A percentile compares a stretch with the other conserved stretches of the same genome.
Evolutionary conservation across 148 eudicot species (phyloP).

Genomic region (Amaranthus palmeri): DNA sequence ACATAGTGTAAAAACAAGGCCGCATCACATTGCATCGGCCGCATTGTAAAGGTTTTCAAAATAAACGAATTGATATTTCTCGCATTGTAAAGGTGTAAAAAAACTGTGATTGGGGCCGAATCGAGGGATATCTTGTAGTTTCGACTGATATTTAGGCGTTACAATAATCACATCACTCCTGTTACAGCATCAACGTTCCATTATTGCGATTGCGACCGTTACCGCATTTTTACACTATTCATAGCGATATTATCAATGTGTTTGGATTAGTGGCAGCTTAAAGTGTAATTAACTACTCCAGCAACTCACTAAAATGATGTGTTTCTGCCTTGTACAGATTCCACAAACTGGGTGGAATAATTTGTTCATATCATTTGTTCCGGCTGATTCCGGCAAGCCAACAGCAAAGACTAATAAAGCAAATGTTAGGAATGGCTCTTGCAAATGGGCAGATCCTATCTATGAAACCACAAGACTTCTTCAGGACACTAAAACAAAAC

Average conservation of each 20-base stretch:
- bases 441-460: conserved; percentile 98
- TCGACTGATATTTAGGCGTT: too few relatives aligned
- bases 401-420: conserved; percentile 91
- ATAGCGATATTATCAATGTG: background rate
- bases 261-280: background rate
- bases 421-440: conserved; percentile 87
- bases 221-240: too few relatives aligned
- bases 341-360: conserved; percentile 94
- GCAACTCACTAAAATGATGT: background rate
- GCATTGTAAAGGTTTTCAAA: too few relatives aligned
- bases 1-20: background rate
- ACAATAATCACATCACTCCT: too few relatives aligned
- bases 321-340: conserved; percentile 46
- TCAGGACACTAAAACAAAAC: conserved; percentile 71
- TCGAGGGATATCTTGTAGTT: too few relatives aligned
- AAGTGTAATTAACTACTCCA: background rate
- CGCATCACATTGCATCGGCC: too few relatives aligned
- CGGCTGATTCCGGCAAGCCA: conserved; percentile 81
- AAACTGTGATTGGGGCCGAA: too few relatives aligned
- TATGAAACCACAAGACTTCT: conserved; percentile 98
- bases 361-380: conserved; percentile 76
- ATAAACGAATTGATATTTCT: too few relatives aligned
- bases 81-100: too few relatives aligned
- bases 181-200: too few relatives aligned
- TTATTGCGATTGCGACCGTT: too few relatives aligned